These are phyloP conservation scores for Diaporthe nobilis DNA, from an alignment of 2,329 filamentous ascomycete species.

Conservation along the genomic window DNA sequence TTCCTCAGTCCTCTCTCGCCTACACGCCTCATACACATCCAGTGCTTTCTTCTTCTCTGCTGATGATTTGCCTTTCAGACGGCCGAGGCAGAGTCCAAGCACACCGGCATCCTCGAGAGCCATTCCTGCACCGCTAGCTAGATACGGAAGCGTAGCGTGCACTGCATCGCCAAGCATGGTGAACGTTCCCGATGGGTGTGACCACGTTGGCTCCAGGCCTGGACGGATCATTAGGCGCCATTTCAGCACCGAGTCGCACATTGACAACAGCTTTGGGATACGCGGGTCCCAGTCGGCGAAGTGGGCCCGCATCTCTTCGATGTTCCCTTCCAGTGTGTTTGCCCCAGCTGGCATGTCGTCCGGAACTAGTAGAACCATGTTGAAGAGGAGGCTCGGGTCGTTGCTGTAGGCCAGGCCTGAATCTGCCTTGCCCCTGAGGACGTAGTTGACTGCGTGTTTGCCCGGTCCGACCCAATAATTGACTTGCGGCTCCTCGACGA, in stretches of 20 bases:
- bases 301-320: constrained; percentile 62
- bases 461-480: constrained; percentile 68
- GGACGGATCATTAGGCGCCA: constrained; percentile 72
- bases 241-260: constrained; percentile 72
- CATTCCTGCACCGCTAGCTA: constrained; percentile 71
- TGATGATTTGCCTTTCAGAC: constrained; percentile 57
- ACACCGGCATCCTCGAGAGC: constrained; percentile 72
- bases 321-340: constrained; percentile 62
- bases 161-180: constrained; percentile 75
- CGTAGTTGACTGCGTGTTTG: constrained; percentile 67
- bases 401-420: constrained; percentile 19
- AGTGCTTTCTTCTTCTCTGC: constrained; percentile 53
- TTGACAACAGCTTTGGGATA: constrained; percentile 67
- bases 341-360: constrained; percentile 62
- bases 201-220: constrained; percentile 67
- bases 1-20: constrained; percentile 70
- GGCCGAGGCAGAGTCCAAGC: constrained; percentile 67
- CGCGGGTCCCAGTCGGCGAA: constrained; percentile 71
- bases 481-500: constrained; percentile 63
- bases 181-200: constrained; percentile 67
- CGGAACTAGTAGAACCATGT: constrained; percentile 65
- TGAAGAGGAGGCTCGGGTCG: constrained; percentile 58
- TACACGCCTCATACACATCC: constrained; percentile 69
- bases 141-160: constrained; percentile 75
- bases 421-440: constrained; percentile 54